Percentiles rank a stretch among this genome's conserved stretches.
Evolutionary conservation across 176 grass and related monocot genomes (phyloP).

Genomic region (Secale cereale): DNA sequence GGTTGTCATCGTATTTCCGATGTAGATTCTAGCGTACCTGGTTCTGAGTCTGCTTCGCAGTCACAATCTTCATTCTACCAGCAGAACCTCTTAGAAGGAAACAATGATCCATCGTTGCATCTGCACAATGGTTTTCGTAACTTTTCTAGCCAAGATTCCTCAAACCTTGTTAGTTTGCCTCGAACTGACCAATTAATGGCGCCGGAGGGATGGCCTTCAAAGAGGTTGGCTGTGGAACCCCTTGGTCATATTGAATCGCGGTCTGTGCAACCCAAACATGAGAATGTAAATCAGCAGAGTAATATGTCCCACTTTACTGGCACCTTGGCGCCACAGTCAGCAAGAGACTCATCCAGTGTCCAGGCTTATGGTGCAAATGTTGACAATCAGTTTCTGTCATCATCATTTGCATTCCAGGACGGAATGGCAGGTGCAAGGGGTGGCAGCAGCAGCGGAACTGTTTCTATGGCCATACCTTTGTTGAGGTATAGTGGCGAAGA

Average conservation of each 20-base stretch:
- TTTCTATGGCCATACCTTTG: slow-evolving; percentile 62
- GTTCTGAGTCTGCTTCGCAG: slow-evolving; percentile 41
- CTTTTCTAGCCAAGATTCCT: slow-evolving; percentile 69
- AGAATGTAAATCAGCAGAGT: slow-evolving; percentile 33
- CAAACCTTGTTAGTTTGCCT: slow-evolving; percentile 52
- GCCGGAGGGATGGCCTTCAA: slow-evolving; percentile 77
- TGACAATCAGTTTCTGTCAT: slow-evolving; percentile 51
- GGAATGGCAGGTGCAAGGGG: slow-evolving; percentile 42
- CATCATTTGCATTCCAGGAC: slow-evolving; percentile 59
- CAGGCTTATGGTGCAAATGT: slow-evolving; percentile 56
- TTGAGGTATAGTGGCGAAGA: slow-evolving; percentile 57
- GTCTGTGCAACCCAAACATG: slow-evolving; percentile 42
- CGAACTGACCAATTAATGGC: slow-evolving; percentile 45
- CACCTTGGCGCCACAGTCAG: slow-evolving; percentile 41
- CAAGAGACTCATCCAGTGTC: slow-evolving; percentile 46
- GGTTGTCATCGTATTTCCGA: slow-evolving; percentile 51
- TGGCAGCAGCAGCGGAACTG: slow-evolving; percentile 34
- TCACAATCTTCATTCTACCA: slow-evolving; percentile 46
- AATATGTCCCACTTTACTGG: slow-evolving; percentile 46
- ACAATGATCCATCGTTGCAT: slow-evolving; percentile 42
- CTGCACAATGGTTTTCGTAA: slow-evolving; percentile 57
- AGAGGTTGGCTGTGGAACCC: slow-evolving; percentile 64
- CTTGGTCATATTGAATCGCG: slow-evolving; percentile 37
- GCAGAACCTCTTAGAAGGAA: slow-evolving; percentile 52
- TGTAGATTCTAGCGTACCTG: slow-evolving; percentile 46